Percentiles rank a stretch among this genome's conserved stretches.
Conservation (phyloP, 1,139 yeast species). For the Kodamaea ohmeri region DNA sequence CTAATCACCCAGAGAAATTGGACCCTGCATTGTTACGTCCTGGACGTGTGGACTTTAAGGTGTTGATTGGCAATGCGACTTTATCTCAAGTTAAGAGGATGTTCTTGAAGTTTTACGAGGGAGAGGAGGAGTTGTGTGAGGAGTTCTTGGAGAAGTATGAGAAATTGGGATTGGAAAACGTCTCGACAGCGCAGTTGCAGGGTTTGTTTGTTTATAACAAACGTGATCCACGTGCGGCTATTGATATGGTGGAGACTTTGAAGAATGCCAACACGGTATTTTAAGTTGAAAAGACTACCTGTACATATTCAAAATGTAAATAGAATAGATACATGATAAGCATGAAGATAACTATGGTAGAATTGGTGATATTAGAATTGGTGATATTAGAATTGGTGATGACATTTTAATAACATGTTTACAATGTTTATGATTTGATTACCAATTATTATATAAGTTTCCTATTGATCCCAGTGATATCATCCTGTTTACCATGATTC, state of each 20-base stretch:
- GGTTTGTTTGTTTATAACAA: conserved; percentile 94
- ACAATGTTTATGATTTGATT: neutral
- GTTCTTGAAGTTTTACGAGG: conserved; percentile 86
- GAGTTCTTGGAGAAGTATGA: conserved; percentile 55
- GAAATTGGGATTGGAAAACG: conserved; percentile 49
- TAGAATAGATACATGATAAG: too few species aligned
- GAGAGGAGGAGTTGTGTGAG: conserved; percentile 57
- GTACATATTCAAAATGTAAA: too few species aligned
- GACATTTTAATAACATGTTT: too few species aligned
- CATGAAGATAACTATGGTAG: too few species aligned
- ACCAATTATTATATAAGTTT: too few species aligned
- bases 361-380: neutral
- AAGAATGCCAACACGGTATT: conserved; percentile 15
- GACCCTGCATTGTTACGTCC: conserved; percentile 89
- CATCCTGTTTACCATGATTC: too few species aligned
- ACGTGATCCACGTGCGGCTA: conserved; percentile 74
- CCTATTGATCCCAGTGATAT: too few species aligned
- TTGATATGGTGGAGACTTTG: conserved; percentile 56
- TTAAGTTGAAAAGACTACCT: too few species aligned
- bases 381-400: too few species aligned
- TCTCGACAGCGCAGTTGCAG: conserved; percentile 93
- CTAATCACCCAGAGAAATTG: conserved; percentile 90
- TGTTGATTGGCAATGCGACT: conserved; percentile 80
- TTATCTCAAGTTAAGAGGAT: conserved; percentile 73
- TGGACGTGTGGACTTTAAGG: conserved; percentile 88